Base-by-base conservation (phyloP, 768 basidiomycete species). In the Amanita phalloides region DNA sequence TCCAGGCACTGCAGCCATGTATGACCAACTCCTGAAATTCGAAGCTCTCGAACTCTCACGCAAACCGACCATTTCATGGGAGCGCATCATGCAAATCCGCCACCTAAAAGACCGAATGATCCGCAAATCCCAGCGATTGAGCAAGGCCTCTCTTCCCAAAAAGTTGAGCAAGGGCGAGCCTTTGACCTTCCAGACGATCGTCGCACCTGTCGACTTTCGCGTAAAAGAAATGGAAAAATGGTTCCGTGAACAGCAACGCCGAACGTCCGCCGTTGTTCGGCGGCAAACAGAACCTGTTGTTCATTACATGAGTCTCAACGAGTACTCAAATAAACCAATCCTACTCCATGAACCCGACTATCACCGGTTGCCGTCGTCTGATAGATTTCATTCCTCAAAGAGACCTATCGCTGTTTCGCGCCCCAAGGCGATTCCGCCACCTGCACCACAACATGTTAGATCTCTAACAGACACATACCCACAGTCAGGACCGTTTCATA, bases 101-200 rank as follows among this genome's bases (percentile, higher is more conserved):
- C 85, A 79, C 56, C 71, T 88, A 59, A 88, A 88, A 68, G 85
- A 88, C 62, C 77, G 86, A 53, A 86, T 87, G 84, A 79, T 86
- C 55, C 81, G 84, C 64, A 88, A 87, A 60, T 86, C 83, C 61
- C 79, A 80, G 56, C 78, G 81, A 51, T 67, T 86, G 45, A 53
- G 41, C 55, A 53, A 17, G 47, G 4, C 54, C 0, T 52, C 57
- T 38, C 48, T 53, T 30, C 56, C 59, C 47, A 59, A 59, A 51
- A 58, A 56, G 30, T 32, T 56, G 54, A 59, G 58, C 49, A 55
- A 57, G 11, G 59, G 57, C 3, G 63, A 71, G 32, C 63, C 65
- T 14, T 66, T 71, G 49, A 69, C 75, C 30, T 86, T 86, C 64
- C 79, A 81, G 55, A 82, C 82, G 9, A 66, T 85, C 36, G 71